Evolutionary conservation across 129 eudicot genomes (phyloP).

Genomic region (Tanacetum coccineum): DNA sequence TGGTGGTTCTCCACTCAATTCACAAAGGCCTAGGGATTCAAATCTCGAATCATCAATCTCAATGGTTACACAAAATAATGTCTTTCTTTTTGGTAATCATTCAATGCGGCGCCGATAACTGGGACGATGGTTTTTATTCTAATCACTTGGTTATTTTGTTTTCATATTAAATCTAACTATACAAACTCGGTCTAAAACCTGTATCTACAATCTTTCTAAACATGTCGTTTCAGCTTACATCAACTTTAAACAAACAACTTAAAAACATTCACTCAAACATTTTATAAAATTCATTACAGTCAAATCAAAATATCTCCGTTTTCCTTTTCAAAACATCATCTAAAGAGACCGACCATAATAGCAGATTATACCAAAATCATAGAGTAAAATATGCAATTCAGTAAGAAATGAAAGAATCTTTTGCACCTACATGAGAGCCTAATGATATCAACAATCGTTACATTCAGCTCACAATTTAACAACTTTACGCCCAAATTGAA

Average conservation of each 20-base stretch:
- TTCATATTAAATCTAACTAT: neutral
- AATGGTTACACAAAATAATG: neutral
- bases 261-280: neutral
- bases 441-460: too few species aligned
- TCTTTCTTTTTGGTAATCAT: neutral
- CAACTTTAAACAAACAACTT: neutral
- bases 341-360: too few species aligned
- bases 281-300: too few species aligned
- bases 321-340: too few species aligned
- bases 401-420: too few species aligned
- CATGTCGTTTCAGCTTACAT: conserved; percentile 1
- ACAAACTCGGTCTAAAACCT: neutral
- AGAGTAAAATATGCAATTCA: too few species aligned
- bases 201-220: neutral
- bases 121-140: neutral
- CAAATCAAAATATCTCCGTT: too few species aligned
- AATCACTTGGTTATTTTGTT: conserved; percentile 1
- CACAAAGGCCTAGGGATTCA: neutral
- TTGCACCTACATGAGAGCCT: too few species aligned
- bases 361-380: too few species aligned
- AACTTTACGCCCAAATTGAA: too few species aligned
- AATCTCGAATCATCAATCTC: neutral
- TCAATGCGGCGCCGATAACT: neutral
- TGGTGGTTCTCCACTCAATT: too few species aligned
- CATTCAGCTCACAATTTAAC: too few species aligned